Evolutionary conservation across 495 filamentous ascomycete species (phyloP), one percentile per base, ranked within the genome.

Genomic region (Lophiostoma macrostomum): DNA sequence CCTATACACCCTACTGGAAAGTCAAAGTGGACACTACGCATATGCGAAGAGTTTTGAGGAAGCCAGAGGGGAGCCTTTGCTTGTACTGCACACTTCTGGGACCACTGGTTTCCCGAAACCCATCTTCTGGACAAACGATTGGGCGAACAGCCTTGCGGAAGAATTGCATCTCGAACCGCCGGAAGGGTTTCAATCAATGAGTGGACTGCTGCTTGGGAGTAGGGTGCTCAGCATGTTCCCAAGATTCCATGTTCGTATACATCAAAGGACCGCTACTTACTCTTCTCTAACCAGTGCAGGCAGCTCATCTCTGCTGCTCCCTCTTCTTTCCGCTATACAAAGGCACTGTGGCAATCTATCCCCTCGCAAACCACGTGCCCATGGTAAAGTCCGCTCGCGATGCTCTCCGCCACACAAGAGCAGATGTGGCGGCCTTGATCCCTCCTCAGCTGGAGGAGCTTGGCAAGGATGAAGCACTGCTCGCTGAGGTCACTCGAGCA

Each of bases 21-120:
- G 25, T 5, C 5, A 36, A 29, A 14, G 32, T 23, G 1, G 48
- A 11, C 43, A 18, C 13, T 63, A 55, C 27, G 37, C 43, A 4
- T 68, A 60, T 39, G 30, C 14, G 6, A 60, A 61, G 31, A 53
- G 19, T 3, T 70, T 60, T 39, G 64, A 56, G n/a, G 52, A 64
- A 30, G 64, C 60, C 3, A 19, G 34, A 1, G 24, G 56, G 34
- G 65, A 70, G 11, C 66, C 64, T 6, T 32, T 61, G 27, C 25
- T 70, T 4, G 44, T 62, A n/a, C 30, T 69, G 5, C 66, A 69
- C 39, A 60, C 68, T 10, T 59, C 64, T 2, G 68, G 66, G n/a
- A 61, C 66, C 10, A 70, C 68, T n/a, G 63, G 61, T 3, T 30
- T 61, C 0, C 65, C 67, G 4, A 64, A 66, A 32, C 56, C 61